Conservation (phyloP, 2,329 filamentous ascomycete species). For the Parastagonospora avenae region DNA sequence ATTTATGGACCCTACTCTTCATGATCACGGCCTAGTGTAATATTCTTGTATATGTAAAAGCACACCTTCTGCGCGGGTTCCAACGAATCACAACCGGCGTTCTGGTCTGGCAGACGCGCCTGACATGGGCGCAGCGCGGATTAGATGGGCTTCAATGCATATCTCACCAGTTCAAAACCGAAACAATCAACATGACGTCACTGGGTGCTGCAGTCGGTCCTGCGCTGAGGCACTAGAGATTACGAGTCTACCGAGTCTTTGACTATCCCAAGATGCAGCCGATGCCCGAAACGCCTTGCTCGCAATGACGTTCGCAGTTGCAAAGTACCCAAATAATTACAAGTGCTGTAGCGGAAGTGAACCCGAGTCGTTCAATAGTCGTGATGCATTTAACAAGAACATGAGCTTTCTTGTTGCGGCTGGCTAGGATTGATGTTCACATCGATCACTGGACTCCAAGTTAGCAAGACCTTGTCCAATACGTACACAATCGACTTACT, state of each 20-base stretch:
- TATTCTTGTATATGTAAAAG: slow-evolving; percentile 45
- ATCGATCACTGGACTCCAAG: slow-evolving; percentile 74
- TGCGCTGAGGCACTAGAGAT: slow-evolving; percentile 45
- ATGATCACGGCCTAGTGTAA: slow-evolving; percentile 33
- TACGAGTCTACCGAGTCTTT: slow-evolving; percentile 18
- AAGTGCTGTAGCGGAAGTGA: slow-evolving; percentile 36
- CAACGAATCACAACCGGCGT: slow-evolving; percentile 31
- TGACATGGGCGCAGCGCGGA: slow-evolving; percentile 18
- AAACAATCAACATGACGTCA: slow-evolving; percentile 26
- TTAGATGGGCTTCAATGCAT: slow-evolving; percentile 31
- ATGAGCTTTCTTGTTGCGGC: slow-evolving; percentile 63
- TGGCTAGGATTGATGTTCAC: slow-evolving; percentile 79
- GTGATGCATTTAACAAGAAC: slow-evolving; percentile 38
- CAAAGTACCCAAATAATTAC: slow-evolving; percentile 43
- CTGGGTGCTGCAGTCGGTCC: slow-evolving; percentile 24
- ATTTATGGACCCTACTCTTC: slow-evolving; percentile 20
- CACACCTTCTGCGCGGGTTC: slow-evolving; percentile 21
- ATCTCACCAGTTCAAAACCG: not conserved
- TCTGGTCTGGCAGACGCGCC: slow-evolving; percentile 27
- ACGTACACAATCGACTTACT: slow-evolving; percentile 64
- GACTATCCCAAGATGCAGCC: slow-evolving; percentile 17
- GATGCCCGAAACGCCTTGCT: slow-evolving; percentile 48
- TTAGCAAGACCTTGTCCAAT: slow-evolving; percentile 11
- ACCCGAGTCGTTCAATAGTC: slow-evolving; percentile 12
- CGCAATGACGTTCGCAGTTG: slow-evolving; percentile 34